A percentile compares a stretch with the other conserved stretches of the same genome.
phyloP scores from a whole-genome alignment of 2,329 filamentous ascomycete genomes.

The Aspergillus eucalypticola region DNA sequence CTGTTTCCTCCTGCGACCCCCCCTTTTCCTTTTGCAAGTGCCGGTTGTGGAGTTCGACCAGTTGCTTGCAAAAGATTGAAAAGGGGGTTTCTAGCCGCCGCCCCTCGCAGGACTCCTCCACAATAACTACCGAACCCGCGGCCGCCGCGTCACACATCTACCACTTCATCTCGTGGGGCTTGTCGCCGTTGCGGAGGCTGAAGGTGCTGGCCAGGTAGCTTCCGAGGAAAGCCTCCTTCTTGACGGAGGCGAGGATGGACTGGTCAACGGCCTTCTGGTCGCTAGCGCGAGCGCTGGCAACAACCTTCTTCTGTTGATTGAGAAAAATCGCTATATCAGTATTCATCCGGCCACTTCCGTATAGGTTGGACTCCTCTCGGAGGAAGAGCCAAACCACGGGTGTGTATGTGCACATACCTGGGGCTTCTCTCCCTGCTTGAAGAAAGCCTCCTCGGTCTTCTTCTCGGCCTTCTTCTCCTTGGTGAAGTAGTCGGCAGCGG shows the following conservation, averaged over 20 bases:
- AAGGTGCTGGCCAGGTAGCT: slow-evolving; percentile 95
- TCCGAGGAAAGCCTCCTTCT: slow-evolving; percentile 93
- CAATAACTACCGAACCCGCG: slow-evolving; percentile 45
- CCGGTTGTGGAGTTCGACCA: slow-evolving; percentile 2
- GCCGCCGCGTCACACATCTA: slow-evolving; percentile 59
- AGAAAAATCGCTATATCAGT: slow-evolving; percentile 3
- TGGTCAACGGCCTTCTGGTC: slow-evolving; percentile 99
- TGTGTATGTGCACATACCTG: slow-evolving; percentile 69
- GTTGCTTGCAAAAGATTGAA: too few species aligned
- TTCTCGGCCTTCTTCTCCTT: slow-evolving; percentile 87
- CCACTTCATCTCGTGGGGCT: slow-evolving; percentile 99
- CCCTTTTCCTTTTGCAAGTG: slow-evolving; percentile 16
- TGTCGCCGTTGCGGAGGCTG: slow-evolving; percentile 98
- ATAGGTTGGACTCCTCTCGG: neutral
- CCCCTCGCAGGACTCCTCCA: slow-evolving; percentile 41
- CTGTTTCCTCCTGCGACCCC: slow-evolving; percentile 31
- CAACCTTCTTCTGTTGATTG: slow-evolving; percentile 84
- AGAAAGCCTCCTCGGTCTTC: slow-evolving; percentile 99
- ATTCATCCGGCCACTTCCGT: slow-evolving; percentile 5
- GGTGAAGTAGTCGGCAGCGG: slow-evolving; percentile 91
- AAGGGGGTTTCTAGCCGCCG: slow-evolving; percentile 34
- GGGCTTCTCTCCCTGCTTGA: slow-evolving; percentile 98
- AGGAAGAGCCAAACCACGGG: neutral
- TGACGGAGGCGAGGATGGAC: slow-evolving; percentile 90
- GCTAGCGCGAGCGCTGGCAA: slow-evolving; percentile 83